Percentiles rank a stretch among this genome's conserved stretches.
Evolutionary conservation across 192 early-diverging fungal genomes (phyloP).

Genomic region (Rhizophagus clarus): DNA sequence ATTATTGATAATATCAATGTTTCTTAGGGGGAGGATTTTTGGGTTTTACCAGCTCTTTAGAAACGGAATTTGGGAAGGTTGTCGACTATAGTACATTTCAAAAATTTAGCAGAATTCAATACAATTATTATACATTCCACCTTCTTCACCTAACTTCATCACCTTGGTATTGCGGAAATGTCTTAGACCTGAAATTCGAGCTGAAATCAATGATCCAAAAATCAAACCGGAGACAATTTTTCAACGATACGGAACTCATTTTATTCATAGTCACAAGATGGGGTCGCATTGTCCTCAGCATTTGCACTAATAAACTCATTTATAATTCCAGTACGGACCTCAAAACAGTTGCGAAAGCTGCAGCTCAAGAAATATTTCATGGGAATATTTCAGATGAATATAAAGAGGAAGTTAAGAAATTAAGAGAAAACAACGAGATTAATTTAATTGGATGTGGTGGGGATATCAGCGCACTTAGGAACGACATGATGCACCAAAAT

Average conservation of each 20-base stretch:
- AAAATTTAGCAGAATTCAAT: conserved; percentile 13
- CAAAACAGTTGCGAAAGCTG: not conserved
- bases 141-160: conserved; percentile 15
- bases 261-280: conserved; percentile 6
- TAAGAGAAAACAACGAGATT: not conserved
- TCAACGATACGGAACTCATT: conserved; percentile 11
- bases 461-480: conserved; percentile 1
- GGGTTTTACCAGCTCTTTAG: conserved; percentile 3
- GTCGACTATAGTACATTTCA: conserved; percentile 16
- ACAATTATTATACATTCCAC: not conserved
- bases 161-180: not conserved
- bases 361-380: not conserved
- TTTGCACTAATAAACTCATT: conserved; percentile 8
- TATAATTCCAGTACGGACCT: not conserved
- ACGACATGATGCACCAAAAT: not conserved
- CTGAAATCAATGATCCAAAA: conserved; percentile 20
- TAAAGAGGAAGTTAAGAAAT: not conserved
- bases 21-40: not conserved
- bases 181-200: conserved; percentile 9
- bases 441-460: not conserved
- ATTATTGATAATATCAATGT: conserved; percentile 7
- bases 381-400: not conserved
- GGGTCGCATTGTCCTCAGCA: conserved; percentile 8
- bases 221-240: not conserved
- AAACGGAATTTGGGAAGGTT: conserved; percentile 1